These are phyloP conservation scores for Starmera dryadoides DNA, from an alignment of 805 yeast genomes.

Conservation along the genomic window DNA sequence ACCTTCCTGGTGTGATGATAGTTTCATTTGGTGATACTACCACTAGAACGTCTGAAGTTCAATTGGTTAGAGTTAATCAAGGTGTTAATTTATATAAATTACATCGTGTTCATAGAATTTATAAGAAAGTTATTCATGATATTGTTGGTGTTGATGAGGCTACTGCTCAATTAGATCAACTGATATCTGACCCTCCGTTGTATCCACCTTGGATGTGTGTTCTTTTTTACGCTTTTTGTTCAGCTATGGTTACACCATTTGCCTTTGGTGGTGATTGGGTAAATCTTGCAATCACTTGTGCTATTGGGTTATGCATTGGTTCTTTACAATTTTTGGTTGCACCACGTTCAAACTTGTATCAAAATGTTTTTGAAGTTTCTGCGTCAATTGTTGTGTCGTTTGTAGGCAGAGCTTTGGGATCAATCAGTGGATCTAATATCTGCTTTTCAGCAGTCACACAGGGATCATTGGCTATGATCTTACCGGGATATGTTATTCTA, in stretches of 20 bases:
- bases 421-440: conserved; percentile 53
- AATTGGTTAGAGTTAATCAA: conserved; percentile 77
- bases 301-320: conserved; percentile 79
- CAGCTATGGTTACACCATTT: conserved; percentile 77
- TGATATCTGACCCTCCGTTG: conserved; percentile 50
- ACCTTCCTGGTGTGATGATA: conserved; percentile 93
- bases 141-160: conserved; percentile 86
- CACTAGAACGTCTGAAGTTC: conserved; percentile 92
- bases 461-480: conserved; percentile 82
- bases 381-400: conserved; percentile 86
- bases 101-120: conserved; percentile 74
- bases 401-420: conserved; percentile 83
- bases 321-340: conserved; percentile 72
- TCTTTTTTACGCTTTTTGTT: conserved; percentile 69
- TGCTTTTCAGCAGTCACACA: conserved; percentile 89
- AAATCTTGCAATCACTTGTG: conserved; percentile 78
- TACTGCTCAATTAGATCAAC: conserved; percentile 56
- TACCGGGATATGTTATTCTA: conserved; percentile 90
- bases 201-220: conserved; percentile 77
- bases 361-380: conserved; percentile 89
- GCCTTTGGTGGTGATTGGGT: conserved; percentile 87
- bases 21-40: conserved; percentile 90
- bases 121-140: conserved; percentile 89
- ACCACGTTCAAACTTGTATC: conserved; percentile 75
- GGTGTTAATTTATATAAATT: conserved; percentile 82